Percentiles rank a stretch among this genome's conserved stretches.
These are phyloP conservation scores for Chaetomium olivaceum DNA, from an alignment of 2,329 filamentous ascomycete genomes.

Conservation along the genomic window DNA sequence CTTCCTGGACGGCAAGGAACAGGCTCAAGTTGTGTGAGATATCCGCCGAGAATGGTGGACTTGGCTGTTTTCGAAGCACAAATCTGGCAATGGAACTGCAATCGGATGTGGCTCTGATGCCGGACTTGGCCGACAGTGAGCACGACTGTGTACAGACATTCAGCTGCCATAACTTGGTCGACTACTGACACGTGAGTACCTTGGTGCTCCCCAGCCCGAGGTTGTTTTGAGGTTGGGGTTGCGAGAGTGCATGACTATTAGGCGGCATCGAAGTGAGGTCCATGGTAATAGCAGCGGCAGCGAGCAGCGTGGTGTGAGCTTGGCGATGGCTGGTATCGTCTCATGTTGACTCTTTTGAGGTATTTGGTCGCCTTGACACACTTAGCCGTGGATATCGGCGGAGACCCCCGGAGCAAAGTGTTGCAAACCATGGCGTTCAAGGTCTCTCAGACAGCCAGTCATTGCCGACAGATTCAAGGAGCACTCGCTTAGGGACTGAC, in stretches of 20 bases:
- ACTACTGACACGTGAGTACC: neutral
- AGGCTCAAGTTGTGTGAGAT: neutral
- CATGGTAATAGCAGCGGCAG: neutral
- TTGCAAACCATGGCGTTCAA: neutral
- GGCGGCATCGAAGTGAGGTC: neutral
- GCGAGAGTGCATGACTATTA: neutral
- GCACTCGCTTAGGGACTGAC: neutral
- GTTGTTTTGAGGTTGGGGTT: neutral
- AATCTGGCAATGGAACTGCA: neutral
- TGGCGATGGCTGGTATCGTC: too few relatives aligned
- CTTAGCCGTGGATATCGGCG: neutral
- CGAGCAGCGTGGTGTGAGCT: too few relatives aligned
- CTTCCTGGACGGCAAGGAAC: neutral
- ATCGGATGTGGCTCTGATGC: neutral
- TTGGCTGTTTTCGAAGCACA: neutral
- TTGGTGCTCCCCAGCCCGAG: neutral
- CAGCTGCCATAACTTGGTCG: neutral
- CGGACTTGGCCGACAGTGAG: slow-evolving; percentile 2
- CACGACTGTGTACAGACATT: neutral
- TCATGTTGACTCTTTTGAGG: neutral
- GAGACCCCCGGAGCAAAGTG: neutral
- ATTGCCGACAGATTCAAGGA: slow-evolving; percentile 1
- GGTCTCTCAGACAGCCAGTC: neutral
- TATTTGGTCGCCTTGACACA: slow-evolving; percentile 6
- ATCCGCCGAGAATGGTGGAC: neutral